phyloP scores from a whole-genome alignment of 495 filamentous ascomycete genomes.

The Cercophora sp. region DNA sequence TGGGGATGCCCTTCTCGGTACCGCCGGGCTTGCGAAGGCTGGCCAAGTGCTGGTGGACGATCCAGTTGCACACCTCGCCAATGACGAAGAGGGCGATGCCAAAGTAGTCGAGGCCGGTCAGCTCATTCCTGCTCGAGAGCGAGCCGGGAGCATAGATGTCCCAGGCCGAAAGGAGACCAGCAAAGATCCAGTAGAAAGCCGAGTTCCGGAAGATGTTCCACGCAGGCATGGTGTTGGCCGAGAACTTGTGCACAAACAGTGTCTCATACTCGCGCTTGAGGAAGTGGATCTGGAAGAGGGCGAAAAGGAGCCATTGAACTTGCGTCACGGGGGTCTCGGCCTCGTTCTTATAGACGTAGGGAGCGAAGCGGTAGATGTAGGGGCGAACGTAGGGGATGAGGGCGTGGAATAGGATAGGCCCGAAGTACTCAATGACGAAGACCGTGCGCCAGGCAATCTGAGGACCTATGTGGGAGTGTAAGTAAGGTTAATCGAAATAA shows the following conservation, averaged over 20 bases:
- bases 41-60: slow-evolving; percentile 71
- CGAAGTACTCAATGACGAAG: slow-evolving; percentile 91
- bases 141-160: slow-evolving; percentile 77
- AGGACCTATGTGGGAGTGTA: slow-evolving; percentile 72
- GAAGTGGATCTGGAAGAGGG: slow-evolving; percentile 76
- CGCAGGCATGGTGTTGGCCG: slow-evolving; percentile 84
- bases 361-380: slow-evolving; percentile 63
- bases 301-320: slow-evolving; percentile 66
- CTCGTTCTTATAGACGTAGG: slow-evolving; percentile 42
- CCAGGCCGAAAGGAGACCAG: slow-evolving; percentile 77
- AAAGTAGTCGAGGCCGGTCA: slow-evolving; percentile 49
- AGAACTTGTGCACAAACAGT: slow-evolving; percentile 92
- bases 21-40: slow-evolving; percentile 72
- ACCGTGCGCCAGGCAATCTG: slow-evolving; percentile 94
- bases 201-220: slow-evolving; percentile 88
- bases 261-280: slow-evolving; percentile 94
- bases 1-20: slow-evolving; percentile 81
- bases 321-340: slow-evolving; percentile 47
- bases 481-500: too few species aligned
- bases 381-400: slow-evolving; percentile 66
- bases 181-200: slow-evolving; percentile 82
- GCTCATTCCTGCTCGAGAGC: slow-evolving; percentile 44
- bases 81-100: slow-evolving; percentile 67
- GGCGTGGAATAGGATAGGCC: slow-evolving; percentile 83
- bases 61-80: slow-evolving; percentile 74